These are phyloP conservation scores for Irineochytrium annulatum DNA, from an alignment of 192 early-diverging fungal genomes.

Conservation along the genomic window DNA sequence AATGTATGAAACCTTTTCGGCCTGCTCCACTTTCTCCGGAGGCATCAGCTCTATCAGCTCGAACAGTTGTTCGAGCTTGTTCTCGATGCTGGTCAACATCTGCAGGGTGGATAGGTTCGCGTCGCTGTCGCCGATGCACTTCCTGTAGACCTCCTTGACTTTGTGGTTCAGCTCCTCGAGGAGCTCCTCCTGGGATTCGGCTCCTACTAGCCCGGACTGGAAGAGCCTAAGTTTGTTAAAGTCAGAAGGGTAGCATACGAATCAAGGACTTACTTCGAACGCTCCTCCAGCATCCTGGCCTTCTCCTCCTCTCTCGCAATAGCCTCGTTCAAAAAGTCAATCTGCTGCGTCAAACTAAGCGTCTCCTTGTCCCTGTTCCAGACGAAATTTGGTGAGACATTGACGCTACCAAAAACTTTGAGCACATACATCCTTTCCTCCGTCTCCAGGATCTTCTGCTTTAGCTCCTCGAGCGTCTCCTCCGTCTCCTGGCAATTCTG, in stretches of 20 bases:
- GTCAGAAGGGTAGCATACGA: neutral
- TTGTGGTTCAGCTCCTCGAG: slow-evolving; percentile 52
- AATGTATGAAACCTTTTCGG: slow-evolving; percentile 50
- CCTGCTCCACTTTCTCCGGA: slow-evolving; percentile 54
- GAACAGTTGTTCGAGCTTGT: slow-evolving; percentile 57
- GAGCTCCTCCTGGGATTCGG: slow-evolving; percentile 54
- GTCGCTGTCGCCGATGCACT: slow-evolving; percentile 54
- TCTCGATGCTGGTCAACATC: slow-evolving; percentile 58
- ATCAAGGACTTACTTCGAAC: slow-evolving; percentile 34
- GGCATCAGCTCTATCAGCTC: slow-evolving; percentile 60
- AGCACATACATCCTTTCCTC: slow-evolving; percentile 40
- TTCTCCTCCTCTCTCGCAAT: slow-evolving; percentile 56
- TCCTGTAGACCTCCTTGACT: slow-evolving; percentile 56
- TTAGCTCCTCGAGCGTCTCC: slow-evolving; percentile 54
- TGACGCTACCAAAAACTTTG: neutral
- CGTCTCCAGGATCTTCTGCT: slow-evolving; percentile 49
- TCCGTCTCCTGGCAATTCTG: slow-evolving; percentile 63
- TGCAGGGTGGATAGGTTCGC: slow-evolving; percentile 51
- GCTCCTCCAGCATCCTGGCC: slow-evolving; percentile 50
- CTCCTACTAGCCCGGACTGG: slow-evolving; percentile 35
- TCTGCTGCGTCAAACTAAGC: slow-evolving; percentile 49
- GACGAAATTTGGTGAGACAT: neutral
- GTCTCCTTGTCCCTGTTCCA: slow-evolving; percentile 48
- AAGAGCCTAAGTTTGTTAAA: slow-evolving; percentile 33
- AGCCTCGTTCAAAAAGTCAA: slow-evolving; percentile 49